Evolutionary conservation across 2,329 filamentous ascomycete species (phyloP), one percentile per base, ranked within the genome.

Genomic region (Beauveria pseudobassiana): DNA sequence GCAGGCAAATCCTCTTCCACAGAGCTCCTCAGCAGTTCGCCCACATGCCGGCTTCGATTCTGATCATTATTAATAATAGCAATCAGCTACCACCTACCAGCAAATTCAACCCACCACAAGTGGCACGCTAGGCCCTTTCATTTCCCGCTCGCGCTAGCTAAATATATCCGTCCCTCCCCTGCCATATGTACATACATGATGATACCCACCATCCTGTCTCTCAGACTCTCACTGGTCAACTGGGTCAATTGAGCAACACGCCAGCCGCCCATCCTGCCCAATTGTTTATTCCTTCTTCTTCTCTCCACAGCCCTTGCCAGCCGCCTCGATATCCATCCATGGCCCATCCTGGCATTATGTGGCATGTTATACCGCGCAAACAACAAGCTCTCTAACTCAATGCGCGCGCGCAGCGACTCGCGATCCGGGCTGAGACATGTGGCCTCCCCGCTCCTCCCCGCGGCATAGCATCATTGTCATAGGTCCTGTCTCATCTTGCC

Each of bases 101-200:
- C 30, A 34, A 34, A 10, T 34, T 34, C 30, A 34, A 34, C 30
- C 30, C 30, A 34, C 30, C 30, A 34, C 30, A 34, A 34, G 30
- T 34, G 30, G 48, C 42, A n/a, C 10, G 24, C 28, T 26, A 28
- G 34, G 43, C 45, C 59, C 43, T 48, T 57, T 62, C 59, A 62
- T 62, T 62, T 62, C 59, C 59, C 52, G 18, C 38, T 34, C 30
- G 52, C 51, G 52, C 52, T 40, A 20, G 46, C 59, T 62, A 57
- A 62, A 62, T 56, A 62, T 62, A 62, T 62, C 52, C 34, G 16
- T 14, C 51, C 51, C n/a, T 42, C 43, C 51, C 51, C 22, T 48
- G 42, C 30, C 18, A 40, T 34, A 34, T 34, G 30, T 34, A 34
- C 30, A 28, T 8, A 1, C 26, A 12, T 34, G 30, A 34, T 14